Evolutionary conservation across 192 early-diverging fungal genomes (phyloP).

Genomic region (Coemansia sp.): DNA sequence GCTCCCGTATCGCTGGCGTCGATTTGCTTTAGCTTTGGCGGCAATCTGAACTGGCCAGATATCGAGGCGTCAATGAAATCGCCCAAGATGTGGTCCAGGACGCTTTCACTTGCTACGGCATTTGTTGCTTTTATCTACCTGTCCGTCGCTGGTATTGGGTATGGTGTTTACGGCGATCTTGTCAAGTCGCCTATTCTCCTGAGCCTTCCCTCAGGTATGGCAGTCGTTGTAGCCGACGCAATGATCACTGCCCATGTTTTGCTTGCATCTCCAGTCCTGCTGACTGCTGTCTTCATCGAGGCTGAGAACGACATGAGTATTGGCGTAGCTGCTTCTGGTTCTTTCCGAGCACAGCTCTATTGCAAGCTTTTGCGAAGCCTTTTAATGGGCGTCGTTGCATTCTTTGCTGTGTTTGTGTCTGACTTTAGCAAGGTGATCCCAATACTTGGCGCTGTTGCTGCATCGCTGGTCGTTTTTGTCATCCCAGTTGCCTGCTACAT

Average conservation of each 20-base stretch:
- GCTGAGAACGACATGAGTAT: constrained; percentile 67
- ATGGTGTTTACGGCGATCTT: constrained; percentile 70
- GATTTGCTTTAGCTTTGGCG: constrained; percentile 80
- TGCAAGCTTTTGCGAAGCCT: constrained; percentile 58
- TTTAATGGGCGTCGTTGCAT: constrained; percentile 57
- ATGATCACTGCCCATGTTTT: constrained; percentile 82
- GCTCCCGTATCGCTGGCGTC: constrained; percentile 78
- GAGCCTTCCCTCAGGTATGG: constrained; percentile 63
- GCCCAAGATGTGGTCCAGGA: constrained; percentile 68
- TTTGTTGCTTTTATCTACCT: constrained; percentile 74
- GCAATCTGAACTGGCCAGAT: constrained; percentile 83
- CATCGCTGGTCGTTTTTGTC: constrained; percentile 77
- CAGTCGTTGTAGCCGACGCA: constrained; percentile 63
- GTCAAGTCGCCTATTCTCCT: constrained; percentile 67
- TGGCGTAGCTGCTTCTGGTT: constrained; percentile 32
- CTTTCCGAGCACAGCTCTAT: constrained; percentile 50
- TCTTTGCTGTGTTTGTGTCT: constrained; percentile 68
- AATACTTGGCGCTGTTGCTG: constrained; percentile 79
- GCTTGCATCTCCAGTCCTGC: constrained; percentile 75
- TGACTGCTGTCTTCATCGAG: constrained; percentile 74
- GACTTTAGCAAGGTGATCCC: constrained; percentile 80
- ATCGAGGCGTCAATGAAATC: constrained; percentile 79
- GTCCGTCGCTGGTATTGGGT: constrained; percentile 70
- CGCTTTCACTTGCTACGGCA: constrained; percentile 62
- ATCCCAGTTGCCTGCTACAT: constrained; percentile 78